Percentiles rank a stretch among this genome's conserved stretches.
phyloP scores from a whole-genome alignment of 176 grass and related monocot species.

The Eleusine indica region DNA sequence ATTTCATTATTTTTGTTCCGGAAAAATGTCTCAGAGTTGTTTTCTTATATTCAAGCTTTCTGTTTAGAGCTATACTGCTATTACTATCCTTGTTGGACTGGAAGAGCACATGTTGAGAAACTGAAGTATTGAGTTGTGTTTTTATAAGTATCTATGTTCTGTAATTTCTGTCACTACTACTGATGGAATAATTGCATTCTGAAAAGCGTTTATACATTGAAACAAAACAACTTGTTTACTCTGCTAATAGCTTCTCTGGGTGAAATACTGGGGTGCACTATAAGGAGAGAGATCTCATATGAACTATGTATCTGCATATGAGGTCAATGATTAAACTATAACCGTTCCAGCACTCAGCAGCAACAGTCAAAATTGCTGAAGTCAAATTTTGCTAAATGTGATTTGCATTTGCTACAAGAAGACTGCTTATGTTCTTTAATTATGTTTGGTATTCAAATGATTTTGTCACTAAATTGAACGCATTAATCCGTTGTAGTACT shows the following conservation, averaged over 20 bases:
- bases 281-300: neutral
- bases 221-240: neutral
- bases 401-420: neutral
- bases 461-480: too few relatives aligned
- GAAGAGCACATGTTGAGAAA: neutral
- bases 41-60: neutral
- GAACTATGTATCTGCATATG: neutral
- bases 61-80: conserved; percentile 11
- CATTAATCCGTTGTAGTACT: neutral
- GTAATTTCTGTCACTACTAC: neutral
- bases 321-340: neutral
- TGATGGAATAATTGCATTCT: neutral
- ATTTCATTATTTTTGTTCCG: neutral
- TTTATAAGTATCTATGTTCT: conserved; percentile 4
- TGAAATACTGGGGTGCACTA: neutral
- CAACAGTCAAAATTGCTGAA: neutral
- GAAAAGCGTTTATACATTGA: neutral
- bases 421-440: neutral
- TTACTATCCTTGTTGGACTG: neutral
- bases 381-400: neutral
- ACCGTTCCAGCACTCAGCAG: neutral
- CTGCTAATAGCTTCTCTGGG: neutral
- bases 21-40: conserved; percentile 9
- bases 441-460: too few relatives aligned
- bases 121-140: neutral